These are phyloP conservation scores for Fusarium neocosmosporiellum DNA, from an alignment of 2,329 filamentous ascomycete species.

Conservation along the genomic window DNA sequence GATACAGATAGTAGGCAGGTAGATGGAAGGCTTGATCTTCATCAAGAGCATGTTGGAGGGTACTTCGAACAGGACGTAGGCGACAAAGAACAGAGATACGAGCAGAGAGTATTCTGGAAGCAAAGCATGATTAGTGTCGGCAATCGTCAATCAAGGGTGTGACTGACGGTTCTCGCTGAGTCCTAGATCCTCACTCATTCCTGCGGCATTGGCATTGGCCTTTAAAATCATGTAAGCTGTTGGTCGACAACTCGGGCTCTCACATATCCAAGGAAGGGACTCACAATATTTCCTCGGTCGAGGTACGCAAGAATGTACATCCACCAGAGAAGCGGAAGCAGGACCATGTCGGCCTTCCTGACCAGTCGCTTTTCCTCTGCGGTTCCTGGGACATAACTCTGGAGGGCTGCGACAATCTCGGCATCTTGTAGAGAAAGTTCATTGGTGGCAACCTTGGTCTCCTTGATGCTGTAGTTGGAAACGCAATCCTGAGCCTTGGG, in stretches of 20 bases:
- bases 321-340: slow-evolving; percentile 64
- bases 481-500: neutral
- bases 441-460: neutral
- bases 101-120: slow-evolving; percentile 27
- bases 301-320: slow-evolving; percentile 52
- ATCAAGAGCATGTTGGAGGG: slow-evolving; percentile 25
- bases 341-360: slow-evolving; percentile 52
- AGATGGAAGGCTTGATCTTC: slow-evolving; percentile 25
- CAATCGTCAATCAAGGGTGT: neutral
- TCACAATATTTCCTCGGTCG: slow-evolving; percentile 45
- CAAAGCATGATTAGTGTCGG: too few species aligned
- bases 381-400: slow-evolving; percentile 43
- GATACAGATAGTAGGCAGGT: slow-evolving; percentile 17
- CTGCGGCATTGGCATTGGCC: slow-evolving; percentile 30
- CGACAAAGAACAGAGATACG: slow-evolving; percentile 25
- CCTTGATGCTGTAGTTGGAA: slow-evolving; percentile 17
- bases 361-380: slow-evolving; percentile 36
- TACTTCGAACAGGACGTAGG: slow-evolving; percentile 24
- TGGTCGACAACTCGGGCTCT: neutral
- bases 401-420: slow-evolving; percentile 41
- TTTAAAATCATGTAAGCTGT: neutral
- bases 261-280: neutral
- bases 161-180: slow-evolving; percentile 15
- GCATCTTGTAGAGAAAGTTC: slow-evolving; percentile 19
- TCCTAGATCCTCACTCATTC: slow-evolving; percentile 22